Conservation (phyloP, 1,284 basidiomycete genomes). For the Peniophora sp. region DNA sequence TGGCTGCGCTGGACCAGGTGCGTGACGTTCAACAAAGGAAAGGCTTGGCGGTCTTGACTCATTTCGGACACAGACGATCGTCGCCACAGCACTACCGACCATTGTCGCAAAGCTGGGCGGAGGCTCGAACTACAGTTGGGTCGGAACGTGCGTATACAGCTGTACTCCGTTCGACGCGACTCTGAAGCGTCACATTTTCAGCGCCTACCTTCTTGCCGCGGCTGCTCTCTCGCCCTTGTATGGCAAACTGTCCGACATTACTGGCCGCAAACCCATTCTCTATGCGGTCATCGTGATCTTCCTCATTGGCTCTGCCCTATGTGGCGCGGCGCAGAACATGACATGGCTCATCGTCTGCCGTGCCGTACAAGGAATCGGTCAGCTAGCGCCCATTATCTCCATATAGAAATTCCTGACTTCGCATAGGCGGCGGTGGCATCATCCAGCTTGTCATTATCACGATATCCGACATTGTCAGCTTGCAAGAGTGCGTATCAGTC, state of each 20-base stretch:
- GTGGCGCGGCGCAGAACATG: slow-evolving; percentile 76
- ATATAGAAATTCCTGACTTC: too few species aligned
- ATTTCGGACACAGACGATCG: slow-evolving; percentile 48
- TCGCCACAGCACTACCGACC: slow-evolving; percentile 75
- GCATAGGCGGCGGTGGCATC: slow-evolving; percentile 65
- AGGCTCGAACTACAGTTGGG: slow-evolving; percentile 67
- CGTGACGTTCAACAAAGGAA: slow-evolving; percentile 4
- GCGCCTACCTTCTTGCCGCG: slow-evolving; percentile 67
- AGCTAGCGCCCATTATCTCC: too few species aligned
- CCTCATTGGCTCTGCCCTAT: slow-evolving; percentile 76
- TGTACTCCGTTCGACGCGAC: neutral
- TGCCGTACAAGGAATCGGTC: slow-evolving; percentile 66
- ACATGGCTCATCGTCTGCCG: slow-evolving; percentile 66
- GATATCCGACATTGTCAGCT: slow-evolving; percentile 72
- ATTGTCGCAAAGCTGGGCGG: slow-evolving; percentile 66
- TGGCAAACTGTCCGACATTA: slow-evolving; percentile 66
- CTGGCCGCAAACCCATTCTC: slow-evolving; percentile 67
- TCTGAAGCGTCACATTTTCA: slow-evolving; percentile 18
- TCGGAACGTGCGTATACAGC: slow-evolving; percentile 56
- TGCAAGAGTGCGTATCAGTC: slow-evolving; percentile 54
- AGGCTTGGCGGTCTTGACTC: neutral
- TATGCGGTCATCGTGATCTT: slow-evolving; percentile 65
- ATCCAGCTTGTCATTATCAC: slow-evolving; percentile 62
- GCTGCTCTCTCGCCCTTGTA: slow-evolving; percentile 66
- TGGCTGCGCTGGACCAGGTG: slow-evolving; percentile 34